phyloP scores from a whole-genome alignment of 495 filamentous ascomycete species.

The Penicillium ochrochloron region DNA sequence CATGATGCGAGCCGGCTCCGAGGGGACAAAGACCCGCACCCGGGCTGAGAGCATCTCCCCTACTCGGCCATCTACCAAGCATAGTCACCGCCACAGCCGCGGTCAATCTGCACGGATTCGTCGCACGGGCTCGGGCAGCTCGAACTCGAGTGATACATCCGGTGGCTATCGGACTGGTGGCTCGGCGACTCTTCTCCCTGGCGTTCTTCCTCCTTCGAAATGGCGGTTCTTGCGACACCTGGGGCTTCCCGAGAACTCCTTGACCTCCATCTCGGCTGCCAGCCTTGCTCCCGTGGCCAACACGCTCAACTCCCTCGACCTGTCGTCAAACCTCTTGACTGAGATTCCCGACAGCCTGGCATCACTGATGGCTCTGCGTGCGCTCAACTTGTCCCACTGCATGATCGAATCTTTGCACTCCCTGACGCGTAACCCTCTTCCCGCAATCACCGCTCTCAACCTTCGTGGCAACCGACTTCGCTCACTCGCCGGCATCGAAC shows the following conservation, averaged over 20 bases:
- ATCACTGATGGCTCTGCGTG: conserved; percentile 77
- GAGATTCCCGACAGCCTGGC: conserved; percentile 90
- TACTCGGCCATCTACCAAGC: conserved; percentile 70
- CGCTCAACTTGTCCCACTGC: conserved; percentile 90
- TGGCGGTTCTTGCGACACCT: conserved; percentile 94
- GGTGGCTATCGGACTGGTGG: conserved; percentile 71
- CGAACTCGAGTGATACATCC: conserved; percentile 79
- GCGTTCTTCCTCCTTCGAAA: conserved; percentile 76
- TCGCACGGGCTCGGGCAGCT: conserved; percentile 88
- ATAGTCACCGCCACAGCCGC: conserved; percentile 63
- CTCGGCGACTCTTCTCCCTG: conserved; percentile 70
- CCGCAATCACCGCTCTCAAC: conserved; percentile 92
- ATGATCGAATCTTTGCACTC: conserved; percentile 97
- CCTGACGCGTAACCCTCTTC: conserved; percentile 80
- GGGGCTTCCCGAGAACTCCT: conserved; percentile 85
- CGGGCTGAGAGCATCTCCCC: conserved; percentile 78
- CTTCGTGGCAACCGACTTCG: conserved; percentile 85
- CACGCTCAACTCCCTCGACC: conserved; percentile 85
- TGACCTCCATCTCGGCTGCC: conserved; percentile 74
- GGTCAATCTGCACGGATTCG: conserved; percentile 66
- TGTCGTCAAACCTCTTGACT: conserved; percentile 88
- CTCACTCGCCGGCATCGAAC: conserved; percentile 89
- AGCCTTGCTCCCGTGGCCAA: conserved; percentile 82
- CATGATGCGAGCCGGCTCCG: conserved; percentile 58
- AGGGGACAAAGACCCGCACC: conserved; percentile 52